Base-by-base conservation (phyloP, 352 stramenopile species). In the Pythium dissotocum region DNA sequence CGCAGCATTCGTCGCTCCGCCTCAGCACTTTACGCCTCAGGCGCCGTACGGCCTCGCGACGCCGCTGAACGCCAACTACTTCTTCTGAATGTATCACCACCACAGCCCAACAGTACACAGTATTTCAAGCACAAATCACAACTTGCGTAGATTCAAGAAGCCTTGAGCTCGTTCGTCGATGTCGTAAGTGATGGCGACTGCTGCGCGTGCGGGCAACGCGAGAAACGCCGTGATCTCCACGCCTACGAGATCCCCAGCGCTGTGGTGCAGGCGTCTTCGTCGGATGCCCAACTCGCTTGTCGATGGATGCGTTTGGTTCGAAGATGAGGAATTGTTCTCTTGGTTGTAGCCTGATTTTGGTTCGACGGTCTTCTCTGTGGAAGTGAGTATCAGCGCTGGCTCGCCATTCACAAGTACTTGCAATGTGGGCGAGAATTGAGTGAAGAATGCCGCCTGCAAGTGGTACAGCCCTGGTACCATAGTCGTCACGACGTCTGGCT, bases 381-480 rank as follows among this genome's bases (percentile, higher is more conserved):
- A 54, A 24, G 54, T 68, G 35, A 40, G 12, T 54, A 67, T 72
- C 21, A 87, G 48, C 1, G 63, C 79, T 26, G 83, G 82, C 42
- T 93, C 83, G 12, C 80, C 83, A 36, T 91, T 91, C 4, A 93
- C 71, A 5, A 86, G 58, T 4, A 93, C 70, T 68, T 82, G 76
- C 12, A 93, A 69, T 7, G 67, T 77, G 0, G 85, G 85, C 1
- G 71, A 62, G 18, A 82, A 83, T 40, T 71, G 74, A 12, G 83
- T 91, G 64, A 93, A 93, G 64, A 93, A 90, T 6, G 80, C 80
- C 1, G 76, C 79, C 57, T 93, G 80, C 2, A 93, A 58, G 58
- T 91, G 81, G 65, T 91, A 89, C 16, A 93, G 73, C 1, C 85
- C 85, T 6, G 85, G 83, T 4, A 91, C 58, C 35, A 80, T 72